Conservation (phyloP, 140 eudicot species). For the Oenanthe javanica region DNA sequence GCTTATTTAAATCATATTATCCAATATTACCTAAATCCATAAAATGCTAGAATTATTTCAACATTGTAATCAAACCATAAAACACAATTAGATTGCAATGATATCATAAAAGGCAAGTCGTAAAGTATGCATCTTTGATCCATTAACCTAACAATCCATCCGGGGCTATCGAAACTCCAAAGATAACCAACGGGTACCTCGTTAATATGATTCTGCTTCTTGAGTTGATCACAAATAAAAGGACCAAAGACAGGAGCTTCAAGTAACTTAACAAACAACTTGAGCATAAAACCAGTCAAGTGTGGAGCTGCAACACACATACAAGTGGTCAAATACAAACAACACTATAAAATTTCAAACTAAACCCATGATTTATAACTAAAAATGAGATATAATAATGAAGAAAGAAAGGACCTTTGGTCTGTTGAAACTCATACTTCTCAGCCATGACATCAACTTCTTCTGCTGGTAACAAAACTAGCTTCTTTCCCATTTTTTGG, state of each 20-base stretch:
- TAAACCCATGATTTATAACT: neutral
- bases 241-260: slow-evolving; percentile 65
- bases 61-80: neutral
- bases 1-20: too few relatives aligned
- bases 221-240: slow-evolving; percentile 37
- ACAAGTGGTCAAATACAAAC: too few relatives aligned
- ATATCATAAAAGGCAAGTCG: neutral
- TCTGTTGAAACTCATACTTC: slow-evolving; percentile 39
- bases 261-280: slow-evolving; percentile 45
- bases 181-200: slow-evolving; percentile 27
- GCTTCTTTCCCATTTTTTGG: slow-evolving; percentile 50
- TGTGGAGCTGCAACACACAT: slow-evolving; percentile 59
- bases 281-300: slow-evolving; percentile 50
- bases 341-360: neutral
- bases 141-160: too few relatives aligned
- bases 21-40: too few relatives aligned
- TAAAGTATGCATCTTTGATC: neutral
- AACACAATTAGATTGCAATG: neutral
- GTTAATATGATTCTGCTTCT: slow-evolving; percentile 54
- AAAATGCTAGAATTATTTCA: neutral
- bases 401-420: slow-evolving; percentile 28
- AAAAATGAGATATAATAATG: neutral
- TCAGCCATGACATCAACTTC: slow-evolving; percentile 40
- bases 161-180: too few relatives aligned
- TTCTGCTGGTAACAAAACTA: slow-evolving; percentile 44